Percentiles rank a stretch among this genome's conserved stretches.
These are phyloP conservation scores for Podospora appendiculata DNA, from an alignment of 495 filamentous ascomycete species.

Conservation along the genomic window DNA sequence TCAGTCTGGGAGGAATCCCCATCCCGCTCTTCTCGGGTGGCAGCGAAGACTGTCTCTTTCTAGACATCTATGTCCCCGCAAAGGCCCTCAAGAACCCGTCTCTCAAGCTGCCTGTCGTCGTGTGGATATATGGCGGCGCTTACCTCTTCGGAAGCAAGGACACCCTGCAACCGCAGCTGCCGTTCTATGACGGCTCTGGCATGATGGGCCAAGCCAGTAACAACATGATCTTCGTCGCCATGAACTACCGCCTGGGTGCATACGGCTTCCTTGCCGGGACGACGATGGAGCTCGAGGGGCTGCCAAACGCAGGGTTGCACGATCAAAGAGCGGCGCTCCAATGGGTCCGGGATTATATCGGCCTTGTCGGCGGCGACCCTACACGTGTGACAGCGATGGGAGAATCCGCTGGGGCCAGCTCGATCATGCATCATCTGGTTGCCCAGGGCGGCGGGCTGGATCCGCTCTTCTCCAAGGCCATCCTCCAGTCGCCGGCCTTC, in stretches of 20 bases:
- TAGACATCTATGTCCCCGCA: slow-evolving; percentile 37
- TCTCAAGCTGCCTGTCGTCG: slow-evolving; percentile 40
- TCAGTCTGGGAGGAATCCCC: slow-evolving; percentile 27
- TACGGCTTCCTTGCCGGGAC: slow-evolving; percentile 49
- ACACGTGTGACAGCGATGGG: slow-evolving; percentile 58
- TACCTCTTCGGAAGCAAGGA: slow-evolving; percentile 48
- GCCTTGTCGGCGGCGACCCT: slow-evolving; percentile 58
- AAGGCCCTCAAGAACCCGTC: slow-evolving; percentile 17
- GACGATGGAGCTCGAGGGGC: slow-evolving; percentile 36
- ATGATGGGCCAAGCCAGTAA: slow-evolving; percentile 38
- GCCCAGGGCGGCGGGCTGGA: slow-evolving; percentile 44
- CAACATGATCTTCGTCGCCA: slow-evolving; percentile 49
- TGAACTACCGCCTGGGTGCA: slow-evolving; percentile 55
- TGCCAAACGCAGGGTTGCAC: slow-evolving; percentile 42
- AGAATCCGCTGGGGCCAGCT: slow-evolving; percentile 59
- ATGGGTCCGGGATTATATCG: slow-evolving; percentile 62
- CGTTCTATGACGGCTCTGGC: slow-evolving; percentile 27
- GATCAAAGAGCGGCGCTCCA: slow-evolving; percentile 48
- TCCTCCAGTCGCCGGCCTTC: slow-evolving; percentile 43
- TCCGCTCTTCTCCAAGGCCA: slow-evolving; percentile 38
- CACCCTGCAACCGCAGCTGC: slow-evolving; percentile 14
- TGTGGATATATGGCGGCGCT: slow-evolving; percentile 57
- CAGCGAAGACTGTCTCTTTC: slow-evolving; percentile 42
- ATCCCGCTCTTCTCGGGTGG: slow-evolving; percentile 31
- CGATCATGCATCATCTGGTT: slow-evolving; percentile 59